Evolutionary conservation across 768 basidiomycete species (phyloP).

Genomic region (Lyophyllum shimeji): DNA sequence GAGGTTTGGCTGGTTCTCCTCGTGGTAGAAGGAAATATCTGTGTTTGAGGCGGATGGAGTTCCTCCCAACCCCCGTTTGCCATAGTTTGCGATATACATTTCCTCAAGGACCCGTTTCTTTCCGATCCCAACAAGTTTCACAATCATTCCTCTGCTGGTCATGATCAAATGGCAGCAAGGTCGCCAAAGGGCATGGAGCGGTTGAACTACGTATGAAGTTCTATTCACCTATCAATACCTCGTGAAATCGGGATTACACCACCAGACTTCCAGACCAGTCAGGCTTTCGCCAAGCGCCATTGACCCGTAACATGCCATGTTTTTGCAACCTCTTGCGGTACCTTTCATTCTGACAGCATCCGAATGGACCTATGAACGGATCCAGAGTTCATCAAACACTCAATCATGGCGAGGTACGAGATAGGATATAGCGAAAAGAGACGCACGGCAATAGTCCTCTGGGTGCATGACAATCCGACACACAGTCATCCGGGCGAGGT

Average conservation of each 20-base stretch:
- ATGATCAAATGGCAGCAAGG: too few relatives aligned
- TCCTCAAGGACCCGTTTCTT: background rate
- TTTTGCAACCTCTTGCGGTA: constrained; percentile 53
- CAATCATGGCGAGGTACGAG: background rate
- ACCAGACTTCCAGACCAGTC: background rate
- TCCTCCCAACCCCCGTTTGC: constrained; percentile 49
- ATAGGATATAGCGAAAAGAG: background rate
- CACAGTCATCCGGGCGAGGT: constrained; percentile 43
- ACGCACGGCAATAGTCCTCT: constrained; percentile 59
- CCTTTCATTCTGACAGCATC: constrained; percentile 55
- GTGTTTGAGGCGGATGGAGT: constrained; percentile 76
- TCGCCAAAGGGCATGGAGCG: too few relatives aligned
- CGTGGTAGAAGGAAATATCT: constrained; percentile 42
- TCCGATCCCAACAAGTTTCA: too few relatives aligned
- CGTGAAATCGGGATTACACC: background rate
- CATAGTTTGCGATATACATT: constrained; percentile 52
- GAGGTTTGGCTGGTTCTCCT: constrained; percentile 4
- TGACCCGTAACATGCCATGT: constrained; percentile 15
- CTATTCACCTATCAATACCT: background rate
- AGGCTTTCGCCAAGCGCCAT: background rate
- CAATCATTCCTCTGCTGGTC: too few relatives aligned
- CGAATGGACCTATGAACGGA: constrained; percentile 33
- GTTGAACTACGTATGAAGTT: background rate
- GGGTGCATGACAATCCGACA: constrained; percentile 45
- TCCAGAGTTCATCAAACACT: constrained; percentile 4